Evolutionary conservation across 2,329 filamentous ascomycete species (phyloP).

Genomic region (Botrytis hyacinthi): DNA sequence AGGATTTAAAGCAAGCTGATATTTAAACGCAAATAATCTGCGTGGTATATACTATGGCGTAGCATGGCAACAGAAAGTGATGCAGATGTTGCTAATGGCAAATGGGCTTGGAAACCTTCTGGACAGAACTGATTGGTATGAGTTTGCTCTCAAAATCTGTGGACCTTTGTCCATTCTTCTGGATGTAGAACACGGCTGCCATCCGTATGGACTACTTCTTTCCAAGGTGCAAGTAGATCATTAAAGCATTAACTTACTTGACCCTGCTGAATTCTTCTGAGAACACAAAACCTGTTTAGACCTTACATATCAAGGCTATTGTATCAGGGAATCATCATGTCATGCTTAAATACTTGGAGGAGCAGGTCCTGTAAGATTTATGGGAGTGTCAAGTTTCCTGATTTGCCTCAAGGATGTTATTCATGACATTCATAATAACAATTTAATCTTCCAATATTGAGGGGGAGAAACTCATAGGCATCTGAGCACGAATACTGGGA

Average conservation of each 20-base stretch:
- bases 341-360: neutral
- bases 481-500: neutral
- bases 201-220: accelerated
- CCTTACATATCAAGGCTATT: neutral
- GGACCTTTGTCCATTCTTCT: neutral
- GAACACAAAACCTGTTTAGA: accelerated
- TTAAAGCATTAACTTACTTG: neutral
- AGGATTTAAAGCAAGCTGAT: neutral
- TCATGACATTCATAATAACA: neutral
- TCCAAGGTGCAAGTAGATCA: neutral
- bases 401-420: neutral
- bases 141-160: neutral
- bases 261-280: neutral
- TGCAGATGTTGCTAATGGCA: neutral
- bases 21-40: neutral
- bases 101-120: neutral
- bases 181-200: neutral
- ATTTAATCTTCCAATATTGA: neutral
- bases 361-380: neutral
- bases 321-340: neutral
- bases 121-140: neutral
- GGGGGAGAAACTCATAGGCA: accelerated
- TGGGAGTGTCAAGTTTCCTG: neutral
- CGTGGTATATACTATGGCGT: neutral
- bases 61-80: neutral